Base-by-base conservation (phyloP, 1,139 yeast species). In the Kodamaea derodonti region DNA sequence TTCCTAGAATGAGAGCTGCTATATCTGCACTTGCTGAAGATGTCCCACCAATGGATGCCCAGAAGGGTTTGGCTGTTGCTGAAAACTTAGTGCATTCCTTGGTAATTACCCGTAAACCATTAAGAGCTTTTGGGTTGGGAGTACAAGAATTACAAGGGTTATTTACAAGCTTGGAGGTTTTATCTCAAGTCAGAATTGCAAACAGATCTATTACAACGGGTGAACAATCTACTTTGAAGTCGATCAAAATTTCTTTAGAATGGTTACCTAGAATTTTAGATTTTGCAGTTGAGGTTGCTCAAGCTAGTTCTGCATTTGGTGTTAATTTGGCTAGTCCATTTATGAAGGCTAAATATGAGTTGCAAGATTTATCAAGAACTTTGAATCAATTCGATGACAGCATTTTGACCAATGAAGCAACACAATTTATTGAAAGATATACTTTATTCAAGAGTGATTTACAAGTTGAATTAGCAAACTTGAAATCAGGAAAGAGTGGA, bases 1-100 rank as follows among this genome's bases (percentile, higher is more conserved):
- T 90, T 27, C 97, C 97, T 6, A 70, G 92, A 30, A 62, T 92
- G 39, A 72, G 95, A 49, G 72, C 80, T 20, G 66, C 86, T 2
- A 79, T 80, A 13, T 59, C 78, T 1, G 66, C 69, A 24, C 77
- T 80, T 13, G 71, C 79, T 13, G 84, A 76, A 10, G 97, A 88
- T 49, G 79, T 87, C 14, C 94, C 96, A 2, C 71, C 72, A 15
- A 67, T 75, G 2, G 95, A 85, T 52, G 73, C 86, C 25, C 84
- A 78, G 41, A 82, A 80, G 46, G 95, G 88, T 28, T 63, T 87
- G 47, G 87, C 92, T 2, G 80, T 81, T n/a, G 66, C 79, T 7
- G 97, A 92, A 48, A 83, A 86, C 53, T 58, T 87, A 35, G 56
- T 87, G 7, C 76, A 69, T 48, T 69, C 70, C 8, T 60, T 75